Evolutionary conservation across 176 grass and related monocot species (phyloP).

Genomic region (Oryza coarctata): DNA sequence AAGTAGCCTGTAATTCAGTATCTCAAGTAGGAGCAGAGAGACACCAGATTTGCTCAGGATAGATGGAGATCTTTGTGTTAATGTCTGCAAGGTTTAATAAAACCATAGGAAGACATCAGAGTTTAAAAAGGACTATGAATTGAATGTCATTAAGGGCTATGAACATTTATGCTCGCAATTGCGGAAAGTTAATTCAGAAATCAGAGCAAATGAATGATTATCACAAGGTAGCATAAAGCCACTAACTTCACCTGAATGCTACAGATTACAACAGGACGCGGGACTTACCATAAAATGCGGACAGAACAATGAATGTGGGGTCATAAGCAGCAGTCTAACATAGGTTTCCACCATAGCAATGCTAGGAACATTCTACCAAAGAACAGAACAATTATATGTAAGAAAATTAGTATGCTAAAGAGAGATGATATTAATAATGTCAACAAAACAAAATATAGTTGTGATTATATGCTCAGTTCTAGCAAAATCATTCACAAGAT

Average conservation of each 20-base stretch:
- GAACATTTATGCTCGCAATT: neutral
- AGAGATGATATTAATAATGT: slow-evolving; percentile 20
- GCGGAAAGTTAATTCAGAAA: slow-evolving; percentile 20
- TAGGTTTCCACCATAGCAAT: slow-evolving; percentile 99
- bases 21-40: slow-evolving; percentile 92
- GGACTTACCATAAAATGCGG: slow-evolving; percentile 89
- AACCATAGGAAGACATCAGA: slow-evolving; percentile 15
- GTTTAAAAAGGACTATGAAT: slow-evolving; percentile 11
- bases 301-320: slow-evolving; percentile 90
- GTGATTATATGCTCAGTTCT: slow-evolving; percentile 11
- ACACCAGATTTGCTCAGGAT: slow-evolving; percentile 94
- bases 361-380: slow-evolving; percentile 83
- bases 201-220: slow-evolving; percentile 17
- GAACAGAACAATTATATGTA: slow-evolving; percentile 6
- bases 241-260: neutral
- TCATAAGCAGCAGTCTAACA: slow-evolving; percentile 91
- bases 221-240: neutral
- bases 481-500: slow-evolving; percentile 23
- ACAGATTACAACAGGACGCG: slow-evolving; percentile 31
- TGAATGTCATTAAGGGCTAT: slow-evolving; percentile 1
- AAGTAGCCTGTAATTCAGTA: slow-evolving; percentile 96
- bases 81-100: slow-evolving; percentile 60
- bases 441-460: slow-evolving; percentile 33
- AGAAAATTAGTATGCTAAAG: slow-evolving; percentile 8
- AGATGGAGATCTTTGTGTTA: slow-evolving; percentile 89